A percentile compares a stretch with the other conserved stretches of the same genome.
These are phyloP conservation scores for Neocatenulostroma microsporum DNA, from an alignment of 2,329 filamentous ascomycete species.

Conservation along the genomic window DNA sequence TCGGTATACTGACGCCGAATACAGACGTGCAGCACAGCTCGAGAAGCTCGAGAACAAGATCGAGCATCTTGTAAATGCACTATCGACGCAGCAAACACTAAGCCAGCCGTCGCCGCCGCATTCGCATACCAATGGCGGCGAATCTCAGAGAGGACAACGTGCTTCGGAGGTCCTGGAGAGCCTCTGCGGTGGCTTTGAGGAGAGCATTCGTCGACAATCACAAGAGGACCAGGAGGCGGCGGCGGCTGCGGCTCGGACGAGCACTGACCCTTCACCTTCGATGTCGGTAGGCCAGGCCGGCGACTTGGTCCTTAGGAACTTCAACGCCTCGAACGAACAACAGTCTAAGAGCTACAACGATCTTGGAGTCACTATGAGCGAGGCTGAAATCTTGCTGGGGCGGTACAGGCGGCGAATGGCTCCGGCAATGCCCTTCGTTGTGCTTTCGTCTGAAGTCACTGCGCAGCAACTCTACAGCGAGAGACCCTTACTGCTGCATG, in stretches of 20 bases:
- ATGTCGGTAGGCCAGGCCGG: background rate
- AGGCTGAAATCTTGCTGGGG: conserved; percentile 22
- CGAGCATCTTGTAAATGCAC: conserved; percentile 26
- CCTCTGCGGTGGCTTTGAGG: background rate
- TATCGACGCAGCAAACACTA: conserved; percentile 16
- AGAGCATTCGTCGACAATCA: background rate
- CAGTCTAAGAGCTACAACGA: background rate
- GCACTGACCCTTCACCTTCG: background rate
- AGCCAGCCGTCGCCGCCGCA: conserved; percentile 19
- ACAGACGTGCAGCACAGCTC: conserved; percentile 26
- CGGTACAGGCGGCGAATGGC: conserved; percentile 24
- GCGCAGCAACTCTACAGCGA: conserved; percentile 16
- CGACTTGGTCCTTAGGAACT: background rate
- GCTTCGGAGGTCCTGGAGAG: conserved; percentile 1
- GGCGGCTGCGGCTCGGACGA: background rate
- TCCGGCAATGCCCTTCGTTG: conserved; percentile 20
- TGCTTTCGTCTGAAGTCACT: conserved; percentile 15
- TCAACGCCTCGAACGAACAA: background rate
- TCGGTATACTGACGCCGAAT: conserved; percentile 5
- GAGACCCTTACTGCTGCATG: conserved; percentile 24
- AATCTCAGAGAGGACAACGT: conserved; percentile 1
- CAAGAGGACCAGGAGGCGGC: too few relatives aligned
- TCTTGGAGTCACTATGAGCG: conserved; percentile 15
- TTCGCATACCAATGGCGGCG: conserved; percentile 4
- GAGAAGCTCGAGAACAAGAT: conserved; percentile 29